Evolutionary conservation across 2,329 filamentous ascomycete genomes (phyloP).

Genomic region (Alternaria hordeiaustralica): DNA sequence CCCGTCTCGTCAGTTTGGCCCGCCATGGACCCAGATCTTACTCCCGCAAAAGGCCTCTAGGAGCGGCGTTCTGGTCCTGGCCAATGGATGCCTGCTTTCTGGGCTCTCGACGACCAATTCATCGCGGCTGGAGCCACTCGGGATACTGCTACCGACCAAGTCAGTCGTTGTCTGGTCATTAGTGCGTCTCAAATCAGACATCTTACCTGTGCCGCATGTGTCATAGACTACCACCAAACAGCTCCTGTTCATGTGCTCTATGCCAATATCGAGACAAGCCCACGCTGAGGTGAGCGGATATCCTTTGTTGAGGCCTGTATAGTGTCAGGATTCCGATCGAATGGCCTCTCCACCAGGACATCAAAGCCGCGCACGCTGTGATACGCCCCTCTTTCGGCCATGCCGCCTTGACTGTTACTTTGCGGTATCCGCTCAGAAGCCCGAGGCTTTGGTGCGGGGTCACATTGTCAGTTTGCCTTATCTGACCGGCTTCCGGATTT

Average conservation of each 20-base stretch:
- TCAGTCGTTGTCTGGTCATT: background rate
- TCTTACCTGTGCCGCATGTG: background rate
- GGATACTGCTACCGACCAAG: background rate
- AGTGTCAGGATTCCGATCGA: background rate
- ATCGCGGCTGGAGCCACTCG: background rate
- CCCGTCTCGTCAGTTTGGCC: background rate
- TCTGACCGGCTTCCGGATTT: constrained; percentile 3
- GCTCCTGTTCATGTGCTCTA: background rate
- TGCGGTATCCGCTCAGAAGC: background rate
- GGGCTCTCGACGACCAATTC: background rate
- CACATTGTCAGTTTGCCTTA: constrained; percentile 7
- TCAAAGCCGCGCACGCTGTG: background rate
- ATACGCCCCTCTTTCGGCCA: background rate
- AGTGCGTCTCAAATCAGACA: background rate
- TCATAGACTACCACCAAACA: background rate
- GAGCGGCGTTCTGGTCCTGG: background rate
- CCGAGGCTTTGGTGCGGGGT: constrained; percentile 9
- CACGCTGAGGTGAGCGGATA: background rate
- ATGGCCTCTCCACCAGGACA: background rate
- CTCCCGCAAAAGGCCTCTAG: background rate
- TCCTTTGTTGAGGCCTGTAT: background rate
- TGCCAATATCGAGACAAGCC: background rate
- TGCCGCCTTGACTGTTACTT: background rate
- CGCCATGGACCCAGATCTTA: background rate
- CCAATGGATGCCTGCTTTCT: background rate